These are phyloP conservation scores for Floccularia luteovirens DNA, from an alignment of 768 basidiomycete genomes.

Conservation along the genomic window DNA sequence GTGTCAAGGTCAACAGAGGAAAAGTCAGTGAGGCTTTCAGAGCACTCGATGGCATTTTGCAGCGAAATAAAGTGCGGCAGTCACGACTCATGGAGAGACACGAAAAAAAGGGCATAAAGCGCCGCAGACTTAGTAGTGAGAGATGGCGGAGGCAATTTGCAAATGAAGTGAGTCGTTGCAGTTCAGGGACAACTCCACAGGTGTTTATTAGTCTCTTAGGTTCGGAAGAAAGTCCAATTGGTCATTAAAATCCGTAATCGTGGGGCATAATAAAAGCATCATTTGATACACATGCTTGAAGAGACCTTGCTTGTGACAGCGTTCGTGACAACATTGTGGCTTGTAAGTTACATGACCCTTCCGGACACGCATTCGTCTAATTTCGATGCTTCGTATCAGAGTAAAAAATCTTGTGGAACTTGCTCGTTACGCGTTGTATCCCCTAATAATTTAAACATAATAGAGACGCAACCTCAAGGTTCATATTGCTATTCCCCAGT, in stretches of 20 bases:
- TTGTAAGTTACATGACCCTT: too few relatives aligned
- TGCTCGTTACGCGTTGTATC: too few relatives aligned
- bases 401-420: too few relatives aligned
- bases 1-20: slow-evolving; percentile 34
- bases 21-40: slow-evolving; percentile 40
- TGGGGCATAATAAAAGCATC: slow-evolving; percentile 39
- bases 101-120: slow-evolving; percentile 78
- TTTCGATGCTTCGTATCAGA: too few relatives aligned
- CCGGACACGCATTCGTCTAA: too few relatives aligned
- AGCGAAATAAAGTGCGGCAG: slow-evolving; percentile 44
- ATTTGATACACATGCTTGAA: neutral
- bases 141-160: slow-evolving; percentile 79
- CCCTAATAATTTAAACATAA: too few relatives aligned
- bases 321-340: too few relatives aligned
- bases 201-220: slow-evolving; percentile 34
- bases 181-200: slow-evolving; percentile 7
- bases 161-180: slow-evolving; percentile 51
- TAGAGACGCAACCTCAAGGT: too few relatives aligned
- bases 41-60: slow-evolving; percentile 42
- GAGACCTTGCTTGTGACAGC: too few relatives aligned
- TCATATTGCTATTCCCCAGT: too few relatives aligned
- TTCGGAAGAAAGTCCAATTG: slow-evolving; percentile 75
- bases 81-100: slow-evolving; percentile 50
- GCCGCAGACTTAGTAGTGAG: slow-evolving; percentile 65
- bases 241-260: slow-evolving; percentile 74